Evolutionary conservation across 176 grass and related monocot genomes (phyloP).

Genomic region (Oryza brachyantha): DNA sequence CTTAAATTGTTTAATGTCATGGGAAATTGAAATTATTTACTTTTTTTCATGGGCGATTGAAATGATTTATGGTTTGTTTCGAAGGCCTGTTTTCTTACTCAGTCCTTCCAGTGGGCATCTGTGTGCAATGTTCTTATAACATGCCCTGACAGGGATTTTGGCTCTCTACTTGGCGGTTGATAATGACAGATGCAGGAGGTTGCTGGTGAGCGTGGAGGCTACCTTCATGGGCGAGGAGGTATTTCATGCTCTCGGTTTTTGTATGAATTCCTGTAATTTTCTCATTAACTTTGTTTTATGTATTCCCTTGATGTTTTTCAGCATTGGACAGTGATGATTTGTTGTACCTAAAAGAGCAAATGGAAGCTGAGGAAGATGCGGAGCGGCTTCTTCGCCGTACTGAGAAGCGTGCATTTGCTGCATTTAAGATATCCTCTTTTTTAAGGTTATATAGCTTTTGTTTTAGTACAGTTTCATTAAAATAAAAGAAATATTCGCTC

Average conservation of each 20-base stretch:
- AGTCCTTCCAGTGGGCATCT: background rate
- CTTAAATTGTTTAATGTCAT: background rate
- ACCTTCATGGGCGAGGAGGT: slow-evolving; percentile 98
- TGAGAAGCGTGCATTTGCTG: slow-evolving; percentile 95
- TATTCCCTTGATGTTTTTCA: slow-evolving; percentile 35
- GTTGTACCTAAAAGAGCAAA: slow-evolving; percentile 97
- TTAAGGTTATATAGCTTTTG: background rate
- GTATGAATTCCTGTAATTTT: background rate
- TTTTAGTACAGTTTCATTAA: background rate
- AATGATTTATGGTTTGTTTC: no score
- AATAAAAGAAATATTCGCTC: background rate
- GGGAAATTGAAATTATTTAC: background rate
- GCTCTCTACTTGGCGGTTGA: slow-evolving; percentile 62
- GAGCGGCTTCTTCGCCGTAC: slow-evolving; percentile 85
- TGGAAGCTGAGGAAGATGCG: slow-evolving; percentile 98
- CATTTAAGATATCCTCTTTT: slow-evolving; percentile 96
- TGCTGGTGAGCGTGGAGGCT: slow-evolving; percentile 97
- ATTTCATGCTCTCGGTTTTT: slow-evolving; percentile 34
- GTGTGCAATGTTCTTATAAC: slow-evolving; percentile 82
- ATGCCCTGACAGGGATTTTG: slow-evolving; percentile 97
- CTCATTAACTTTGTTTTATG: slow-evolving; percentile 22
- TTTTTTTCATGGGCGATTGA: no score
- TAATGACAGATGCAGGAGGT: slow-evolving; percentile 97
- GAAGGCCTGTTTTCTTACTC: background rate
- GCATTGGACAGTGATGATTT: slow-evolving; percentile 98